These are phyloP conservation scores for Rubia peregrina DNA, from an alignment of 305 asterid species.

Conservation along the genomic window DNA sequence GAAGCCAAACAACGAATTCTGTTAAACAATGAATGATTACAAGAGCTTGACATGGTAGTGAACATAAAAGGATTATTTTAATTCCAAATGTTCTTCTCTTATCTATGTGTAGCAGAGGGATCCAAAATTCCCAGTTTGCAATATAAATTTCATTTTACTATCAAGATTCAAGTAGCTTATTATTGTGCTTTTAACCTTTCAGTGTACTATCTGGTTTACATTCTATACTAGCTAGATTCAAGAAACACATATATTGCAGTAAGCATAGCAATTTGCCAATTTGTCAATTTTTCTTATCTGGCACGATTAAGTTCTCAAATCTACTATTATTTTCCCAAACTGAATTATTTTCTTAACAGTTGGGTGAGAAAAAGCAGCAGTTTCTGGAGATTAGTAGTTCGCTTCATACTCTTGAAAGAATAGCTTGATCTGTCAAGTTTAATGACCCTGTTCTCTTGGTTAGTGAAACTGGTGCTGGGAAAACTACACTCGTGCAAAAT, in stretches of 20 bases:
- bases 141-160: neutral
- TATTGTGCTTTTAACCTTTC: neutral
- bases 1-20: constrained; percentile 44
- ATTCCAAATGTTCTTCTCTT: neutral
- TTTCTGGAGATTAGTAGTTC: constrained; percentile 81
- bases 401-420: constrained; percentile 77
- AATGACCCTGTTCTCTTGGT: constrained; percentile 97
- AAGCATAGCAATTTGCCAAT: constrained; percentile 30
- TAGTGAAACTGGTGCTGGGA: constrained; percentile 99
- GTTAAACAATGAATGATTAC: neutral
- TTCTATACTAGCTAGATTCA: neutral
- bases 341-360: constrained; percentile 30
- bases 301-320: neutral
- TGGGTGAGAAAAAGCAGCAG: constrained; percentile 43
- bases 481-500: constrained; percentile 94
- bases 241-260: constrained; percentile 25
- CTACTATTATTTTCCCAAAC: constrained; percentile 8
- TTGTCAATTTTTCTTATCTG: constrained; percentile 13
- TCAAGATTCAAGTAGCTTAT: neutral
- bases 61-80: neutral
- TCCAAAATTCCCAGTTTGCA: neutral
- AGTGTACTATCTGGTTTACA: neutral
- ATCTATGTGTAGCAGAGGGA: neutral
- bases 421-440: constrained; percentile 72
- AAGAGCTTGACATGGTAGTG: neutral